Evolutionary conservation across 2,329 filamentous ascomycete species (phyloP).

Genomic region (Fusarium sp.): DNA sequence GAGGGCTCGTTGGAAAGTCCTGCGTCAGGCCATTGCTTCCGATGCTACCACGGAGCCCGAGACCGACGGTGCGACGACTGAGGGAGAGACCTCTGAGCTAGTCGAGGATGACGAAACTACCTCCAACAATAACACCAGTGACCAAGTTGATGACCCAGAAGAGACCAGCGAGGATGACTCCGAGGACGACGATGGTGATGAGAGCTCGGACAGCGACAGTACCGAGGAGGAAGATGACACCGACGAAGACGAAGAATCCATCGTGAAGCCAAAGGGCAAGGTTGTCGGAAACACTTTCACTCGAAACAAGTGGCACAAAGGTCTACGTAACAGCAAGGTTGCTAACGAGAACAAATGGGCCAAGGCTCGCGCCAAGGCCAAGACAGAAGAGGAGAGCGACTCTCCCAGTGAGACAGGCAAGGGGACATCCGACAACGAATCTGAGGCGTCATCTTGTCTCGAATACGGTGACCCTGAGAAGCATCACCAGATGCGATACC

Average conservation of each 20-base stretch:
- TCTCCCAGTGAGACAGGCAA: conserved; percentile 42
- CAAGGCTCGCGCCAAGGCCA: conserved; percentile 28
- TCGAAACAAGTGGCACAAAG: conserved; percentile 35
- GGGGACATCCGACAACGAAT: conserved; percentile 43
- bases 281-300: not conserved
- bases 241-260: not conserved
- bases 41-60: conserved; percentile 1
- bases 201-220: not conserved
- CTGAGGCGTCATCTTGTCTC: conserved; percentile 24
- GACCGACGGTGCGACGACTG: not conserved
- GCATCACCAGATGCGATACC: conserved; percentile 46
- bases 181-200: not conserved
- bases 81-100: not conserved
- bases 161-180: not conserved
- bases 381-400: conserved; percentile 4
- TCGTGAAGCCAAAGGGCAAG: conserved; percentile 13
- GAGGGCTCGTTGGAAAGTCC: conserved; percentile 49
- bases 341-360: conserved; percentile 38
- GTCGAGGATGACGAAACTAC: not conserved
- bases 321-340: conserved; percentile 34
- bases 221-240: not conserved
- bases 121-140: not conserved
- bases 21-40: conserved; percentile 21
- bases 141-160: not conserved
- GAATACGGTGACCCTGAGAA: conserved; percentile 37